These are phyloP conservation scores for Spergularia bocconei DNA, from an alignment of 148 eudicot species.

Conservation along the genomic window DNA sequence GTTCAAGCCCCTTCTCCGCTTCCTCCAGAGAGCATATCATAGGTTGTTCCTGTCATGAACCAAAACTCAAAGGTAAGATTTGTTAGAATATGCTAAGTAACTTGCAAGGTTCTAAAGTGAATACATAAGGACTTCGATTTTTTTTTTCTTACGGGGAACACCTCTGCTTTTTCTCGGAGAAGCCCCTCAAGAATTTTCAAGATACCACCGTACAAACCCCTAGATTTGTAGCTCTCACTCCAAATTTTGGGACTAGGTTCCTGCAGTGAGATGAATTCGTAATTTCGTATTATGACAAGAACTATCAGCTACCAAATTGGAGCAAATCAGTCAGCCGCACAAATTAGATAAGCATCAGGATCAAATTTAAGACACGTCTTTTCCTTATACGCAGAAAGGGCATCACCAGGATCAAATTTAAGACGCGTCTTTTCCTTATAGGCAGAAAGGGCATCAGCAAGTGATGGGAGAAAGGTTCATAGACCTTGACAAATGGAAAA, in stretches of 20 bases:
- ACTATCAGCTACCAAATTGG: not conserved
- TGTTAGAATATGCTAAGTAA: not conserved
- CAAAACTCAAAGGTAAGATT: not conserved
- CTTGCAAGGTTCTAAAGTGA: not conserved
- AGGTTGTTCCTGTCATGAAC: not conserved
- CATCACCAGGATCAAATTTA: too few relatives aligned
- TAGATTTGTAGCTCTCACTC: not conserved
- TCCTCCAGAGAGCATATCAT: not conserved
- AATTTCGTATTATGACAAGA: not conserved
- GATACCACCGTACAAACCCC: constrained; percentile 5
- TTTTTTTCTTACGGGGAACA: not conserved
- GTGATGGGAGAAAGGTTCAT: not conserved
- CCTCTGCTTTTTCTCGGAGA: constrained; percentile 1
- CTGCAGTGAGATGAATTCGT: constrained; percentile 10
- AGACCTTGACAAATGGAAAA: not conserved
- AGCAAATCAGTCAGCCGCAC: not conserved
- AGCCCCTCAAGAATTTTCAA: not conserved
- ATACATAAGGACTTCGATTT: not conserved
- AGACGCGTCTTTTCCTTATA: not conserved
- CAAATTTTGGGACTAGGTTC: not conserved
- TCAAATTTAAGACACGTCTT: not conserved
- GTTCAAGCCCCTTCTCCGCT: constrained; percentile 10
- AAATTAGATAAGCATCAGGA: not conserved
- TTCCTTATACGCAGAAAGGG: not conserved
- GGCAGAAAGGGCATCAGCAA: not conserved